Percentiles rank a stretch among this genome's conserved stretches.
Conservation (phyloP, 2,329 filamentous ascomycete species). For the Fusarium bulbicola region DNA sequence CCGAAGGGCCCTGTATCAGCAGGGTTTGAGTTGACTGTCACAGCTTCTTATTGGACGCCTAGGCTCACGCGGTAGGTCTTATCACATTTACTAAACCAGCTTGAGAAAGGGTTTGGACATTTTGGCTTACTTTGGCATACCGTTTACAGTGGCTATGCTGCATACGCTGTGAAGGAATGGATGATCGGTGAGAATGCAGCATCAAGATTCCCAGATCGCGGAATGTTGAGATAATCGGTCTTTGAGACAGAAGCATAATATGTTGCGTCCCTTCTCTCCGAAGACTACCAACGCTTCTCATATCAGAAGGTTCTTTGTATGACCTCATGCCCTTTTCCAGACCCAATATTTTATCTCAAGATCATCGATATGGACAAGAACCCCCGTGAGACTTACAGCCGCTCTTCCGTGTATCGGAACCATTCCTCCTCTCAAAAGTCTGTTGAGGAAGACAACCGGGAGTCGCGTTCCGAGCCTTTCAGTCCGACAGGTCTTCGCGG, state of each 20-base stretch:
- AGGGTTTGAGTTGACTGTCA: neutral
- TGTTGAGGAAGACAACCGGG: fast-evolving
- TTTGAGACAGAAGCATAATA: fast-evolving
- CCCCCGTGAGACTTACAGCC: fast-evolving
- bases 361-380: neutral
- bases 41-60: neutral
- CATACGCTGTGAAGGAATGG: neutral
- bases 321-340: fast-evolving
- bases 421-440: no score
- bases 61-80: neutral
- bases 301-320: fast-evolving
- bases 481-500: neutral
- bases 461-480: neutral
- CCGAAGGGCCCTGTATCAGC: neutral
- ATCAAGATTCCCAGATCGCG: fast-evolving
- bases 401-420: no score
- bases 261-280: no score
- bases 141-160: neutral
- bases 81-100: neutral
- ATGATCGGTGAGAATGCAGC: neutral
- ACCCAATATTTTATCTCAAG: fast-evolving
- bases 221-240: fast-evolving
- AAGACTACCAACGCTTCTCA: fast-evolving
- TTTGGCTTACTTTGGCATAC: neutral
- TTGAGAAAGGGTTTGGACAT: fast-evolving